Base-by-base conservation (phyloP, 2,329 filamentous ascomycete species). In the Cladophialophora carrionii region DNA sequence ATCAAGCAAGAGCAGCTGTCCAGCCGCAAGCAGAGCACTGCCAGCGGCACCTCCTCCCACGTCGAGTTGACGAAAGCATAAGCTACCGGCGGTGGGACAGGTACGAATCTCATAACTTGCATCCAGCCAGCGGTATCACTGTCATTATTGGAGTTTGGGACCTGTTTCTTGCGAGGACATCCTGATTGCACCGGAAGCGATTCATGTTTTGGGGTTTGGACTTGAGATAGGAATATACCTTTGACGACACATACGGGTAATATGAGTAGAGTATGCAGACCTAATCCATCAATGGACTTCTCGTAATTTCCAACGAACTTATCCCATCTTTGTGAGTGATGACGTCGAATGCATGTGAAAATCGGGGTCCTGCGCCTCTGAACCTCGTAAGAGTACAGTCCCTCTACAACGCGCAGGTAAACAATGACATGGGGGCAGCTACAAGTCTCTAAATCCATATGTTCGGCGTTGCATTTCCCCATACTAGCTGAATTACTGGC, bases 1-100 rank as follows among this genome's bases (percentile, higher is more conserved):
- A 64, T 70, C 56, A 64, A 68, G 62, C 54, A 60, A 37, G 65
- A 63, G 5, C 32, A 61, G 26, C 55, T 70, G 46, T 68, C 67
- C 57, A 43, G 57, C 46, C 57, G 65, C 62, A 61, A 61, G 31
- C 57, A 59, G 34, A 43, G 37, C 54, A 29, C 49, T 26, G 48
- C 48, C 12, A 51, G 48, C 48, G 26, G 48, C 48, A 48, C 58
- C 29, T 32, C 48, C 14, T 20, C 54, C n/a, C 55, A 46, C 26
- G 48, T 41, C 57, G 54, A 66, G n/a, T 41, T 43, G n/a, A 56
- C 49, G 8, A 58, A 65, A 41, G 54, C 58, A 56, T 67, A 58
- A 48, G 37, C 14, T 41, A 9, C 48, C 24, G 29, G n/a, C 29
- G 5, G 14, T 26, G 14, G 52, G 4, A 34, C 9, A 51, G 24